A percentile compares a stretch with the other conserved stretches of the same genome.
Conservation (phyloP, 495 filamentous ascomycete genomes). For the Talaromyces ruber region DNA sequence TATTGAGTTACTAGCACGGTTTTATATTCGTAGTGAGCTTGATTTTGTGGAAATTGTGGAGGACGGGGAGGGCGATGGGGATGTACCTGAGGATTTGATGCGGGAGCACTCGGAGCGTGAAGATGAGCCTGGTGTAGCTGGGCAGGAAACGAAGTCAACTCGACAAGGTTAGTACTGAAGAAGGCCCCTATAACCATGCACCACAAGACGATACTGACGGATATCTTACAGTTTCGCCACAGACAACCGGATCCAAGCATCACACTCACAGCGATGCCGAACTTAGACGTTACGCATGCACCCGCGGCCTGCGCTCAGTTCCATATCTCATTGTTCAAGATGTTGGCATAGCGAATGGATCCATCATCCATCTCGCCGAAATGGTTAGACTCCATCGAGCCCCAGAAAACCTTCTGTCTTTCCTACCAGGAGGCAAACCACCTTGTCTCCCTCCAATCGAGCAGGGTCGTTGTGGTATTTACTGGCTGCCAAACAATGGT, state of each 20-base stretch:
- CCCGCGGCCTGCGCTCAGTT: conserved; percentile 35
- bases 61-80: conserved; percentile 4
- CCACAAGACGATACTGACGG: neutral
- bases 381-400: conserved; percentile 32
- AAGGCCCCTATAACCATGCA: too few species aligned
- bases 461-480: conserved; percentile 20
- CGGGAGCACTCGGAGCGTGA: neutral
- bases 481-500: conserved; percentile 25
- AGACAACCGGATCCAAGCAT: neutral
- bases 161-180: neutral
- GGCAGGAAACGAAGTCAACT: neutral
- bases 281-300: conserved; percentile 22
- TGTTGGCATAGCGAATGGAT: conserved; percentile 24
- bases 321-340: conserved; percentile 34
- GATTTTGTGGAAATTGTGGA: conserved; percentile 19
- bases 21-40: conserved; percentile 31
- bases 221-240: neutral
- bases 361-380: conserved; percentile 35
- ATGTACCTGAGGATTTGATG: neutral
- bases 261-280: conserved; percentile 10
- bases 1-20: conserved; percentile 33
- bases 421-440: conserved; percentile 25
- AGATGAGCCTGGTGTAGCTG: neutral
- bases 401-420: conserved; percentile 29
- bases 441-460: conserved; percentile 15